Base-by-base conservation (phyloP, 768 basidiomycete species). In the Phylloporus sp. region DNA sequence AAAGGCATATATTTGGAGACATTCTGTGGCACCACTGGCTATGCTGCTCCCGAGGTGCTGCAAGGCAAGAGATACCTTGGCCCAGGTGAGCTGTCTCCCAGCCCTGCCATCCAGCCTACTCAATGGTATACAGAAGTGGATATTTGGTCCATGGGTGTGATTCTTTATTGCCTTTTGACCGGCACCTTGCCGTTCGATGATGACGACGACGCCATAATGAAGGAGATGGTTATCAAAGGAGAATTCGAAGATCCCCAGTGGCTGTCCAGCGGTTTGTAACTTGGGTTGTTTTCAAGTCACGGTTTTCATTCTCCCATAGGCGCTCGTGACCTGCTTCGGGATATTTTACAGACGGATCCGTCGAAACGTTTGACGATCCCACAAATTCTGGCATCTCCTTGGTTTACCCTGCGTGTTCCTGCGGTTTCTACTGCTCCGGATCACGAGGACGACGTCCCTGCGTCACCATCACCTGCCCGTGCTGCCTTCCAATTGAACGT, bases 31-130 rank as follows among this genome's bases (percentile, higher is more conserved):
- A 96, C 93, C 9, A 95, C 93, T 2, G 91, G 90, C 13, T 87
- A 97, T 65, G 93, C 93, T 5, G 79, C 89, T 22, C 93, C 93
- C 3, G 93, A 96, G 69, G 95, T 97, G 82, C 67, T 97, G 18
- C 76, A 84, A 54, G 86, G 86, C 2, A 80, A 80, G 69, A 91
- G 83, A 66, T 99, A 99, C 60, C 78, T 86, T 38, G 96, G 96
- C 4, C 87, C 86, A 62, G 90, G 91, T 84, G 42, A 49, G 82
- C 69, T 21, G 7, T 36, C 36, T 1, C 32, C 21, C n/a, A 26
- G 20, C 20, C 38, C 14, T 37, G 23, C 31, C 44, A 33, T 34
- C 11, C 38, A 27, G 32, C 24, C 26, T 11, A 28, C 40, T 61
- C 44, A 65, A 32, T n/a, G 42, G 11, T 28, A 33, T 29, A 10